phyloP scores from a whole-genome alignment of 2,329 filamentous ascomycete genomes.

The Fusarium sp. region DNA sequence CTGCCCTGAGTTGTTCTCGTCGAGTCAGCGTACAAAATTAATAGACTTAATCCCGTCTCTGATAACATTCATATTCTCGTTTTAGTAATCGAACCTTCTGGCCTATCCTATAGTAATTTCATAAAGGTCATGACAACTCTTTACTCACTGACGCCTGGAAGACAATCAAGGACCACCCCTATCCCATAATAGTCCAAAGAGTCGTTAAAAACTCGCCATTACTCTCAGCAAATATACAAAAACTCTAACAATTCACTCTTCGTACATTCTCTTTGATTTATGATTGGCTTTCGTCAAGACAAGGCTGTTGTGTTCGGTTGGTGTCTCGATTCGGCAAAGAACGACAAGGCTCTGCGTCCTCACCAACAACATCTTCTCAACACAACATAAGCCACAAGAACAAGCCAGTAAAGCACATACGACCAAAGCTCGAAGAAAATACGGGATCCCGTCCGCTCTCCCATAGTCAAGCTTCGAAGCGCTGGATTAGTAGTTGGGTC shows the following conservation, averaged over 20 bases:
- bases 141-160: background rate
- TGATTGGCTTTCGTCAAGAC: background rate
- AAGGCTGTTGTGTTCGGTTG: conserved; percentile 1
- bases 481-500: conserved; percentile 35
- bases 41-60: too few relatives aligned
- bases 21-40: background rate
- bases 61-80: background rate
- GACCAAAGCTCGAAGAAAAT: conserved; percentile 32
- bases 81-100: too few relatives aligned
- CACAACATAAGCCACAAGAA: background rate
- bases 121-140: background rate
- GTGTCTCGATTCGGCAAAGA: conserved; percentile 2
- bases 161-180: background rate
- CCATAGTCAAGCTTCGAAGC: conserved; percentile 34
- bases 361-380: background rate
- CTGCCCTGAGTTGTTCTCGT: background rate
- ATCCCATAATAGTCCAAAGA: background rate
- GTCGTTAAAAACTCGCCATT: background rate
- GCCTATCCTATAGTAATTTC: too few relatives aligned
- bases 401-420: background rate
- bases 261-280: background rate
- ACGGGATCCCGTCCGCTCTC: conserved; percentile 33
- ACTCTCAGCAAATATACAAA: background rate
- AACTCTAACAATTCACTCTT: rapidly evolving
- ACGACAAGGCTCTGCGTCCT: conserved; percentile 8